Evolutionary conservation across 2,329 filamentous ascomycete genomes (phyloP).

Genomic region (Talaromyces atroroseus): DNA sequence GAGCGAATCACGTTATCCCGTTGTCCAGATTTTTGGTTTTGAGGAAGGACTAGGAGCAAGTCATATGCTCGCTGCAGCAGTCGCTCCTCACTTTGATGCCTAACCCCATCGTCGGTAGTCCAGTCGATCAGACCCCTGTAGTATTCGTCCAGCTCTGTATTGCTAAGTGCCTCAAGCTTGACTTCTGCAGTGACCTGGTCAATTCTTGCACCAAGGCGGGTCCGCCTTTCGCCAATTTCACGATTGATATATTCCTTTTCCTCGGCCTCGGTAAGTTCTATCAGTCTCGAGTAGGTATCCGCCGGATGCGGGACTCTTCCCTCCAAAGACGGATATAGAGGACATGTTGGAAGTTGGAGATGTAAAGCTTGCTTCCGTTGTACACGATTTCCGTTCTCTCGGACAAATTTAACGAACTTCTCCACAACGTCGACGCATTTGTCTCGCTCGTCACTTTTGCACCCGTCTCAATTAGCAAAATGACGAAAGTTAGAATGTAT

Average conservation of each 20-base stretch:
- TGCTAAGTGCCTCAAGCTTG: conserved; percentile 72
- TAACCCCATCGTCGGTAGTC: conserved; percentile 77
- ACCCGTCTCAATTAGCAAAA: not conserved
- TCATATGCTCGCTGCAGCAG: conserved; percentile 77
- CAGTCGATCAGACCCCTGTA: conserved; percentile 86
- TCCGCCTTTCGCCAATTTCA: conserved; percentile 82
- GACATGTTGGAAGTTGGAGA: conserved; percentile 71
- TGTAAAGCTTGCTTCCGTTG: conserved; percentile 74
- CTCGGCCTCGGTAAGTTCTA: conserved; percentile 75
- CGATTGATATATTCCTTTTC: conserved; percentile 87
- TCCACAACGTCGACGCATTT: conserved; percentile 63
- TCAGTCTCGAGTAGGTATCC: conserved; percentile 73
- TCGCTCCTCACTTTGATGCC: conserved; percentile 85
- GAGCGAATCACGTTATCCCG: conserved; percentile 67
- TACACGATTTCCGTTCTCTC: conserved; percentile 62
- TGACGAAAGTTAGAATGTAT: not conserved
- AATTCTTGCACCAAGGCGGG: conserved; percentile 76
- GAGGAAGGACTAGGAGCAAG: conserved; percentile 62
- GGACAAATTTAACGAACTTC: conserved; percentile 71
- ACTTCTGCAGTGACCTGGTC: conserved; percentile 81
- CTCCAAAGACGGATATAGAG: conserved; percentile 76
- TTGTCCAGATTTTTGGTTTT: conserved; percentile 64
- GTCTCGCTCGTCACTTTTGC: conserved; percentile 50
- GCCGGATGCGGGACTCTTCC: conserved; percentile 75
- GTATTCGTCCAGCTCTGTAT: conserved; percentile 71